These are phyloP conservation scores for Amesomyces nigricolor DNA, from an alignment of 2,329 filamentous ascomycete species.

Conservation along the genomic window DNA sequence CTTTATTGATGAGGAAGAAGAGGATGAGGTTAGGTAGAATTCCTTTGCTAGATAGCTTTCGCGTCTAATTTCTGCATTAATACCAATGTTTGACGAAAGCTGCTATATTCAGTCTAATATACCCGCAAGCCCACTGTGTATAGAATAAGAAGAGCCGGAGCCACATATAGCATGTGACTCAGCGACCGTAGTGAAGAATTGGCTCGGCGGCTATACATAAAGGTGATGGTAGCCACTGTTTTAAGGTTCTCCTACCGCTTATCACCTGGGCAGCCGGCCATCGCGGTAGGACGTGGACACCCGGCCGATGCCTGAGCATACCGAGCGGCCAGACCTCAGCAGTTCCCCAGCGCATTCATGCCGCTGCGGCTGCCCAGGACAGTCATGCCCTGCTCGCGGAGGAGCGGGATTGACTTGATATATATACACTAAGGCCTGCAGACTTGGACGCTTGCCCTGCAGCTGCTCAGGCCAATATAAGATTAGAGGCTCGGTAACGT, in stretches of 20 bases:
- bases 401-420: no score
- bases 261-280: no score
- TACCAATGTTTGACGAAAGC: background rate
- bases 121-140: no score
- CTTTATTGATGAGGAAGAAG: constrained; percentile 5
- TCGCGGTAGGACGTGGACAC: background rate
- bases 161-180: no score
- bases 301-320: background rate
- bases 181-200: no score
- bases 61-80: constrained; percentile 5
- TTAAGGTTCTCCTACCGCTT: background rate
- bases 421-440: no score
- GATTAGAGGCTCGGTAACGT: background rate
- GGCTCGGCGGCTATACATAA: no score
- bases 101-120: background rate
- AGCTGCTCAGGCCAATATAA: no score
- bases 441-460: no score
- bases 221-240: background rate
- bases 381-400: no score
- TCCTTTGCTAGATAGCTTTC: constrained; percentile 4
- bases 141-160: no score
- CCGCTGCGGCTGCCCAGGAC: background rate
- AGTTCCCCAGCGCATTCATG: background rate
- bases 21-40: constrained; percentile 1
- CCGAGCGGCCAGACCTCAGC: background rate